phyloP scores from a whole-genome alignment of 2,329 filamentous ascomycete genomes.

The Intubia oerlemansii region DNA sequence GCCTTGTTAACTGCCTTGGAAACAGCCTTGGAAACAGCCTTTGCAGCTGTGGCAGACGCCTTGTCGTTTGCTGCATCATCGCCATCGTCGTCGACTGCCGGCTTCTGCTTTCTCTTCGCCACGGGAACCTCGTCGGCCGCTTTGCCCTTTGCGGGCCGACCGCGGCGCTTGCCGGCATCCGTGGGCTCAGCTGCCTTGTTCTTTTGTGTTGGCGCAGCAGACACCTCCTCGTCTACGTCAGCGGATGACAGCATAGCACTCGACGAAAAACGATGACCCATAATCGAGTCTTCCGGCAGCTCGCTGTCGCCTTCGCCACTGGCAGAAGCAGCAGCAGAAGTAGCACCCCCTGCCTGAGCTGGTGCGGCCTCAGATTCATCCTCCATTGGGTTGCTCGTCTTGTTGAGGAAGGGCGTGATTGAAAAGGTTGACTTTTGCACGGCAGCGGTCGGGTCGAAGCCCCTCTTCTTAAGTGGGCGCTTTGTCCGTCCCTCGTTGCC shows the following conservation, averaged over 20 bases:
- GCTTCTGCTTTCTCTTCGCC: conserved; percentile 19
- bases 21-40: conserved; percentile 1
- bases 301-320: conserved; percentile 7
- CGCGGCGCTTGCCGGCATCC: conserved; percentile 18
- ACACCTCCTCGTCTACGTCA: conserved; percentile 1
- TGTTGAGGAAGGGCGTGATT: conserved; percentile 81
- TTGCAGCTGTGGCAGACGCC: conserved; percentile 10
- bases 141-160: conserved; percentile 21
- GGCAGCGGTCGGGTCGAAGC: conserved; percentile 33
- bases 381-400: conserved; percentile 28
- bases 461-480: conserved; percentile 31
- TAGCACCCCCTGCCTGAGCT: conserved; percentile 1
- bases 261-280: conserved; percentile 2
- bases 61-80: conserved; percentile 15
- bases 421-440: conserved; percentile 87
- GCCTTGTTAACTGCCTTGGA: conserved; percentile 10
- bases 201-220: no score
- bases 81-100: conserved; percentile 5
- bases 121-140: conserved; percentile 22
- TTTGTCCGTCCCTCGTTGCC: conserved; percentile 12
- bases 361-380: conserved; percentile 11
- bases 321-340: neutral
- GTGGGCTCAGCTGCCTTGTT: conserved; percentile 1
- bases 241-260: conserved; percentile 2
- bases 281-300: conserved; percentile 6